Evolutionary conservation across 2,329 filamentous ascomycete genomes (phyloP), one percentile per base, ranked within the genome.

Genomic region (Madurella fahalii): DNA sequence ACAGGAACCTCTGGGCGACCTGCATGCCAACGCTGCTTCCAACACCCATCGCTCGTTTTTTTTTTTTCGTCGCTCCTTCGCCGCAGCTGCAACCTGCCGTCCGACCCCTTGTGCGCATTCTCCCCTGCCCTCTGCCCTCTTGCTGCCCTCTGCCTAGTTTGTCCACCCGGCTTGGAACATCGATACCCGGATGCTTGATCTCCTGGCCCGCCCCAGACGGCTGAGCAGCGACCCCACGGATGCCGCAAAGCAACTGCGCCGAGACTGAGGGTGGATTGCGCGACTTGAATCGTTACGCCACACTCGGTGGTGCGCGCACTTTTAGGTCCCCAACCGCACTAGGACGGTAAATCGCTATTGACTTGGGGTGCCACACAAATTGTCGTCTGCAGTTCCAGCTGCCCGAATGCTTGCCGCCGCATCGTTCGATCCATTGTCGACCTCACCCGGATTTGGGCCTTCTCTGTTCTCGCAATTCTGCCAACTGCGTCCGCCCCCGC

Each of bases 1-100:
- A 51, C 50, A 54, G 58, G 54, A 62, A 62, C 58, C 50, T 55
- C 48, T 47, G 40, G 41, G 25, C 48, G 52, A 54, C 32, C 56
- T 58, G 51, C 55, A 53, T 55, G 40, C 48, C 52, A 30, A 47
- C 54, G 49, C 44, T 54, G 47, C 52, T 41, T 57, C 50, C 46
- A 47, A 53, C 56, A 5, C 55, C 48, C 40, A 48, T 49, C 52
- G 39, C 40, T 54, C 46, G 50, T 49, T 56, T 50, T 52, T n/a
- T 41, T 41, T 31, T 48, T 50, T 43, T 41, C 47, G n/a, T 58
- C 48, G 45, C 40, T 46, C 18, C 43, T 52, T 41, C 34, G 34
- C 47, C 37, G 18, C 39, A 40, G 49, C 32, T 44, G 40, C 30
- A 17, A 40, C 20, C 52, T 45, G 40, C 25, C 25, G 49, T 43